Evolutionary conservation across 768 basidiomycete species (phyloP).

Genomic region (Chlorophyllum brunneum): DNA sequence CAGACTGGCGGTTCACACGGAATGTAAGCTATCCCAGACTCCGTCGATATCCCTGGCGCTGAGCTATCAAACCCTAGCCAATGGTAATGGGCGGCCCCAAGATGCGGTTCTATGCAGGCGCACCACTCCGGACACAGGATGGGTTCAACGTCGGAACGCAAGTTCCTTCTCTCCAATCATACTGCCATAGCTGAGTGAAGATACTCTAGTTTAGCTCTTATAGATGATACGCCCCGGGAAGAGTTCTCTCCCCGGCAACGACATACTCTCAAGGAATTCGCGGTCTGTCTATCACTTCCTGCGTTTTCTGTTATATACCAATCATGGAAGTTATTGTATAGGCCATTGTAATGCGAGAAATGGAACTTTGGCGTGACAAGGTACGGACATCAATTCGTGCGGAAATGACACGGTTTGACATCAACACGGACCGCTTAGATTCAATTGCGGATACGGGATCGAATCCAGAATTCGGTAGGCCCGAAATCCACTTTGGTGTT

Average conservation of each 20-base stretch:
- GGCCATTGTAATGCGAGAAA: slow-evolving; percentile 90
- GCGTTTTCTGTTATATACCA: neutral
- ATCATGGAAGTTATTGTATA: slow-evolving; percentile 23
- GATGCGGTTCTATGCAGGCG: slow-evolving; percentile 89
- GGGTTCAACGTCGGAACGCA: slow-evolving; percentile 88
- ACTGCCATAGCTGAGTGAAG: neutral
- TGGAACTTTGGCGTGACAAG: slow-evolving; percentile 96
- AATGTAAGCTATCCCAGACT: slow-evolving; percentile 50
- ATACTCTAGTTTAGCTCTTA: slow-evolving; percentile 64
- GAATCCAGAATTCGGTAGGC: slow-evolving; percentile 83
- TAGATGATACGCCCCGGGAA: slow-evolving; percentile 76
- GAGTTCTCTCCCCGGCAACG: slow-evolving; percentile 88
- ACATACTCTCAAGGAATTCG: slow-evolving; percentile 93
- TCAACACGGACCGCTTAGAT: slow-evolving; percentile 44
- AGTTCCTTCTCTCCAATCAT: slow-evolving; percentile 19
- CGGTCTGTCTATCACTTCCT: slow-evolving; percentile 32
- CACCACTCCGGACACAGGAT: slow-evolving; percentile 83
- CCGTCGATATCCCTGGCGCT: slow-evolving; percentile 2
- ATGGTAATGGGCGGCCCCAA: slow-evolving; percentile 61
- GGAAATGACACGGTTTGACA: neutral
- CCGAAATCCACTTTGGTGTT: neutral
- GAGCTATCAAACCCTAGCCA: slow-evolving; percentile 42
- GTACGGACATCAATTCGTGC: slow-evolving; percentile 29
- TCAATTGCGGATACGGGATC: slow-evolving; percentile 84
- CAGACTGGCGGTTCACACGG: slow-evolving; percentile 86